Evolutionary conservation across 371 early-diverging fungal species (phyloP), one percentile per base, ranked within the genome.

Genomic region (Choanephora cucurbitarum): DNA sequence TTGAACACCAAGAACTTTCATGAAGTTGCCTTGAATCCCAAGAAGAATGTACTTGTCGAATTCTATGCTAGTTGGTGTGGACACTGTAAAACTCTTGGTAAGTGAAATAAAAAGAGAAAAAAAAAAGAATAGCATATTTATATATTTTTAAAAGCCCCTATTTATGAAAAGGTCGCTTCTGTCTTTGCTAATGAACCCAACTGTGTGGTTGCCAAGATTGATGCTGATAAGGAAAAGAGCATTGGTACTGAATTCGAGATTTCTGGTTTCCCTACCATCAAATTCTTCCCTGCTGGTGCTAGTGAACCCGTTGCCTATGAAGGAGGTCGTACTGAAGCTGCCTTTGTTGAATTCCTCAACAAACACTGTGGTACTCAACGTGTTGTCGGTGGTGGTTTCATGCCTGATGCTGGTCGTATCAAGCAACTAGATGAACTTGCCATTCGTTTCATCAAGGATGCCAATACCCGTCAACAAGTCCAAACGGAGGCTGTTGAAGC

Each of bases 51-150:
- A 8, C 69, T 94, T 14, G 93, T 92, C 51, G 89, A 90, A 66
- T 93, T 93, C 66, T 89, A 84, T 70, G 94, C 93, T 44, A 87
- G 89, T 9, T 93, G 88, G 88, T 90, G 92, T 69, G 92, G 91
- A 23, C 91, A 91, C 73, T 91, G 93, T 82, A 91, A 93, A 72
- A 85, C 60, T 62, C 70, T 86, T 60, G 84, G 80, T 59, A 72
- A 68, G 66, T 41, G n/a, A 55, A 8, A 28, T 7, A 24, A n/a
- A n/a, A n/a, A n/a, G n/a, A n/a, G n/a, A n/a, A n/a, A n/a, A n/a
- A n/a, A n/a, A n/a, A n/a, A n/a, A n/a, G n/a, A n/a, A n/a, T n/a
- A n/a, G n/a, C n/a, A n/a, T n/a, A n/a, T n/a, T n/a, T n/a, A n/a
- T n/a, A n/a, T n/a, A n/a, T n/a, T n/a, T n/a, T n/a, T n/a, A n/a